A percentile compares a stretch with the other conserved stretches of the same genome.
These are phyloP conservation scores for Gossypium ekmanianum DNA, from an alignment of 345 rosid species.

Conservation along the genomic window DNA sequence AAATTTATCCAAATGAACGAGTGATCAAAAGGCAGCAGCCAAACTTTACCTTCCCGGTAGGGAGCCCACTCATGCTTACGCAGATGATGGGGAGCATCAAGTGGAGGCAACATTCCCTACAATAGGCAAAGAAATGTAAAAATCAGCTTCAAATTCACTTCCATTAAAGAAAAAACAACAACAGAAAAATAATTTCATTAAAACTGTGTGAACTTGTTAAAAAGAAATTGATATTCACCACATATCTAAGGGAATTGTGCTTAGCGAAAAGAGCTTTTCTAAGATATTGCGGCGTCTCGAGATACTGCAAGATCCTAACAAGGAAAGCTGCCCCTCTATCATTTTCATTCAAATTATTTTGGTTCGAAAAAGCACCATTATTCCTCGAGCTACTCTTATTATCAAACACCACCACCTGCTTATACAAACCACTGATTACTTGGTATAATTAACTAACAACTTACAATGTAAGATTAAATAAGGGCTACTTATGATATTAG, in stretches of 20 bases:
- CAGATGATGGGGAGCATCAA: slow-evolving; percentile 96
- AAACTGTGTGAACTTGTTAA: neutral
- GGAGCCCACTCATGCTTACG: slow-evolving; percentile 95
- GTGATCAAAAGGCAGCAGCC: neutral
- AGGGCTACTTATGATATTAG: too few species aligned
- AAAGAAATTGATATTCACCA: slow-evolving; percentile 41
- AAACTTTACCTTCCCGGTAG: slow-evolving; percentile 68
- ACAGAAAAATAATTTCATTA: neutral
- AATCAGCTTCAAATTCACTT: neutral
- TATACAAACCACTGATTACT: neutral
- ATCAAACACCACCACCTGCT: slow-evolving; percentile 85
- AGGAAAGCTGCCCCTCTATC: slow-evolving; percentile 83
- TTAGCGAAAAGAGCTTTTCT: slow-evolving; percentile 79
- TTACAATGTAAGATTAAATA: neutral
- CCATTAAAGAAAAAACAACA: neutral
- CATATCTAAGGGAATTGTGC: slow-evolving; percentile 74
- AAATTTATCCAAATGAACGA: neutral
- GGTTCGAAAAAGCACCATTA: slow-evolving; percentile 20
- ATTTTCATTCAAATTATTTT: slow-evolving; percentile 40
- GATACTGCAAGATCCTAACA: slow-evolving; percentile 66
- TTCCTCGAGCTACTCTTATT: slow-evolving; percentile 39
- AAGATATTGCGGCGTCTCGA: slow-evolving; percentile 91
- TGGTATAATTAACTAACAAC: neutral
- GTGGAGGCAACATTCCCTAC: slow-evolving; percentile 92
- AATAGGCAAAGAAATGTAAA: neutral